A percentile compares a stretch with the other conserved stretches of the same genome.
Conservation (phyloP, 2,329 filamentous ascomycete species). For the Tolypocladium ovalisporum region DNA sequence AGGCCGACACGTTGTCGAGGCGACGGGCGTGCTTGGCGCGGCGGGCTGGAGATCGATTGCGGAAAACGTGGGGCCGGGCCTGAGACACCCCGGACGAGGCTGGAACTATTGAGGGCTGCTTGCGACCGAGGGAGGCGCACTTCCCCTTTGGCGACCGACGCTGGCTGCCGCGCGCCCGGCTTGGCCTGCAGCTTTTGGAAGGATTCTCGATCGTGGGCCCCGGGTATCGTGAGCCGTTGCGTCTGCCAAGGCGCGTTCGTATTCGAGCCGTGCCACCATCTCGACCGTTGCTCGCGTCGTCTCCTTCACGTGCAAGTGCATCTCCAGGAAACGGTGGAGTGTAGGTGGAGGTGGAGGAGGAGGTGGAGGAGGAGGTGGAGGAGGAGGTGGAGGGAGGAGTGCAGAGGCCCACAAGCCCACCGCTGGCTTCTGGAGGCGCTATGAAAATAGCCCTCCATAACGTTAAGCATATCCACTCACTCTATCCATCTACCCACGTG, state of each 20-base stretch:
- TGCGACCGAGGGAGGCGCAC: neutral
- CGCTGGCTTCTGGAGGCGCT: neutral
- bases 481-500: constrained; percentile 1
- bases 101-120: neutral
- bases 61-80: neutral
- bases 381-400: neutral
- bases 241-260: neutral
- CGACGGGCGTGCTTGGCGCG: neutral
- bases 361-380: neutral
- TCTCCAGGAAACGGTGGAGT: no score
- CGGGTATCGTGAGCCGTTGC: neutral
- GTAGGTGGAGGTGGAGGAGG: no score
- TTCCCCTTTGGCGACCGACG: neutral
- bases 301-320: neutral
- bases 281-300: neutral
- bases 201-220: neutral
- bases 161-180: neutral
- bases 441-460: neutral
- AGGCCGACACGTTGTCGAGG: neutral
- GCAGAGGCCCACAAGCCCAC: neutral
- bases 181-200: neutral
- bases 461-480: neutral
- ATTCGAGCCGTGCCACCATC: neutral
- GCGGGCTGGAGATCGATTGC: neutral
- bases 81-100: neutral